A percentile compares a stretch with the other conserved stretches of the same genome.
These are phyloP conservation scores for Suillus cothurnatus DNA, from an alignment of 768 basidiomycete species.

Conservation along the genomic window DNA sequence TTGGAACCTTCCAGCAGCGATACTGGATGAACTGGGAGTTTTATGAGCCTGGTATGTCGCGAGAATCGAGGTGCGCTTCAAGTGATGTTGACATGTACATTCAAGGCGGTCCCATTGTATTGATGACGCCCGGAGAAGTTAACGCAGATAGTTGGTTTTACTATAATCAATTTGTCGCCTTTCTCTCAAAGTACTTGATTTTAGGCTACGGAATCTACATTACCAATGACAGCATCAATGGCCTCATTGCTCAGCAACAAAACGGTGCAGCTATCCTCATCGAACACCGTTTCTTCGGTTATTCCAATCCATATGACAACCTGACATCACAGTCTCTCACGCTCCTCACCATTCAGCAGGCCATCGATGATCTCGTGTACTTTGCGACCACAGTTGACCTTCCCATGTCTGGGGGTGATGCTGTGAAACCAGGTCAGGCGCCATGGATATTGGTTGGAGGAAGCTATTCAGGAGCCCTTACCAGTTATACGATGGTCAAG, in stretches of 20 bases:
- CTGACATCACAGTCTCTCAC: constrained; percentile 58
- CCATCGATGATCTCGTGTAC: constrained; percentile 73
- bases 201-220: constrained; percentile 48
- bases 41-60: constrained; percentile 1
- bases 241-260: constrained; percentile 30
- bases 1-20: not conserved
- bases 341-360: constrained; percentile 71
- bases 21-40: constrained; percentile 1
- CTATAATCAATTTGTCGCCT: not conserved
- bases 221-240: constrained; percentile 64
- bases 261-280: constrained; percentile 64
- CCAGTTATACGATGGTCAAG: constrained; percentile 73
- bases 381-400: constrained; percentile 67
- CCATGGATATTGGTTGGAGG: constrained; percentile 47
- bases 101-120: not conserved
- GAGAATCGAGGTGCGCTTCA: not conserved
- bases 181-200: not conserved
- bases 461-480: constrained; percentile 47
- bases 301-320: constrained; percentile 67
- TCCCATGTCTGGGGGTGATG: constrained; percentile 66
- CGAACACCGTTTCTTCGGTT: constrained; percentile 76
- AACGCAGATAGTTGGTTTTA: not conserved
- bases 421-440: constrained; percentile 54
- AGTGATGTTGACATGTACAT: not conserved
- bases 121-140: not conserved